Percentiles rank a stretch among this genome's conserved stretches.
Conservation (phyloP, 1,284 basidiomycete species). For the Cystobasidiaceae sp. region DNA sequence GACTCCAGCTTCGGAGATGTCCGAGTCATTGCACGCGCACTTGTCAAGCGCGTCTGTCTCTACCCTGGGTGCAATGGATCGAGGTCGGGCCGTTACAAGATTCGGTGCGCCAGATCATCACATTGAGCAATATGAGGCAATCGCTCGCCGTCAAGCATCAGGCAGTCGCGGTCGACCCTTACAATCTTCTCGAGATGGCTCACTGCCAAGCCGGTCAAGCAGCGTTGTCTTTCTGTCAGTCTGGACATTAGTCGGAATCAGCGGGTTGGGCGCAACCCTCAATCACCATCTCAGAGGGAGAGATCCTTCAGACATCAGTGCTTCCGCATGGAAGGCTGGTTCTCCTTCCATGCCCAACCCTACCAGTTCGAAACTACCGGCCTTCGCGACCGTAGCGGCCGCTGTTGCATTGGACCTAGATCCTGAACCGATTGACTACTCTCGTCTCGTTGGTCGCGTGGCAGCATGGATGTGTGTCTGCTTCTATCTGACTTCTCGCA, state of each 20-base stretch:
- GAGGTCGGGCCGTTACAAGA: background rate
- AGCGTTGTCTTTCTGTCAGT: conserved; percentile 66
- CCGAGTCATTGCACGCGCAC: conserved; percentile 9
- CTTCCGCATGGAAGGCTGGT: background rate
- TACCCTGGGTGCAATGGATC: background rate
- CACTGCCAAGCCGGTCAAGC: conserved; percentile 49
- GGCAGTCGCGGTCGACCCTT: too few relatives aligned
- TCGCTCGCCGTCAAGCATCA: background rate
- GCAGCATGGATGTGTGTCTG: conserved; percentile 87
- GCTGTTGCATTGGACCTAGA: background rate
- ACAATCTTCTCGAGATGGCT: conserved; percentile 1
- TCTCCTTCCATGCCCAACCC: background rate
- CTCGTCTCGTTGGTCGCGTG: conserved; percentile 62
- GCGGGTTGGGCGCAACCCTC: too few relatives aligned
- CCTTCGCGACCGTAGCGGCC: background rate
- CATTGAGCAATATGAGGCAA: background rate
- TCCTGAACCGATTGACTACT: conserved; percentile 27
- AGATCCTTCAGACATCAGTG: background rate
- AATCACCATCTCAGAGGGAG: background rate
- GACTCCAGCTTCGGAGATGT: conserved; percentile 3
- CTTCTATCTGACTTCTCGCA: conserved; percentile 73
- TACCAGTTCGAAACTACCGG: background rate
- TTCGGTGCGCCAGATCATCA: too few relatives aligned
- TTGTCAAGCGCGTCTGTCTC: conserved; percentile 7
- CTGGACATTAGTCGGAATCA: conserved; percentile 64